Conservation (phyloP, 768 basidiomycete genomes). For the Boletus fagicola region DNA sequence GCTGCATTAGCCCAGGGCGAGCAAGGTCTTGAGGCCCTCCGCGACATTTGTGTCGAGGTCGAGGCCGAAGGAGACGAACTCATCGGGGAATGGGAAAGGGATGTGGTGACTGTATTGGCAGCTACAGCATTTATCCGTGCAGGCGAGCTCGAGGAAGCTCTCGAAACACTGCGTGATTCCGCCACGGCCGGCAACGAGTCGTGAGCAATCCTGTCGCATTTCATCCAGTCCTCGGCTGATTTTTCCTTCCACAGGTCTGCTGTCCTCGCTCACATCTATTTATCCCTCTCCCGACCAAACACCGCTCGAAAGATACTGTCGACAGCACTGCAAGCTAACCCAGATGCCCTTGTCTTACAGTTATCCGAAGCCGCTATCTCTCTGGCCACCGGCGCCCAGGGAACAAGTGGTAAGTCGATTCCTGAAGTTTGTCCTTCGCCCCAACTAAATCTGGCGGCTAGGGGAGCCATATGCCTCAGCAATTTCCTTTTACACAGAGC, state of each 20-base stretch:
- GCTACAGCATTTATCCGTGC: conserved; percentile 85
- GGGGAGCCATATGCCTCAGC: conserved; percentile 39
- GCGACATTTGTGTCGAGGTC: conserved; percentile 84
- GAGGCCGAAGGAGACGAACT: conserved; percentile 72
- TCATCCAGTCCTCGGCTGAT: not conserved
- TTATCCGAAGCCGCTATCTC: conserved; percentile 83
- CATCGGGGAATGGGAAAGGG: conserved; percentile 64
- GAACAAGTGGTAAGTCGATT: conserved; percentile 43
- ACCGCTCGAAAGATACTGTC: conserved; percentile 86
- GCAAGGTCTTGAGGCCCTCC: conserved; percentile 73
- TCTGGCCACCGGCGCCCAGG: conserved; percentile 71
- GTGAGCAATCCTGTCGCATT: conserved; percentile 43
- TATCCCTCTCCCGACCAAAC: conserved; percentile 86
- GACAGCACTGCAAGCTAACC: conserved; percentile 79
- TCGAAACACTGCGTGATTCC: conserved; percentile 76
- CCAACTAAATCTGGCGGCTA: conserved; percentile 1
- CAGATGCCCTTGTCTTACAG: conserved; percentile 87
- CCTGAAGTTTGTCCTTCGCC: conserved; percentile 9
- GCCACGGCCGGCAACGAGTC: conserved; percentile 83
- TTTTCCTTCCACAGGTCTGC: conserved; percentile 55
- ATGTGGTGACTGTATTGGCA: conserved; percentile 72
- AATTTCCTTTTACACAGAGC: conserved; percentile 74
- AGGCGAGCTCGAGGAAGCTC: conserved; percentile 86
- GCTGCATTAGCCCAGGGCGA: conserved; percentile 64
- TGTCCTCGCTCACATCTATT: conserved; percentile 79